Conservation (phyloP, 2,329 filamentous ascomycete species). For the Calonectria crousiana region DNA sequence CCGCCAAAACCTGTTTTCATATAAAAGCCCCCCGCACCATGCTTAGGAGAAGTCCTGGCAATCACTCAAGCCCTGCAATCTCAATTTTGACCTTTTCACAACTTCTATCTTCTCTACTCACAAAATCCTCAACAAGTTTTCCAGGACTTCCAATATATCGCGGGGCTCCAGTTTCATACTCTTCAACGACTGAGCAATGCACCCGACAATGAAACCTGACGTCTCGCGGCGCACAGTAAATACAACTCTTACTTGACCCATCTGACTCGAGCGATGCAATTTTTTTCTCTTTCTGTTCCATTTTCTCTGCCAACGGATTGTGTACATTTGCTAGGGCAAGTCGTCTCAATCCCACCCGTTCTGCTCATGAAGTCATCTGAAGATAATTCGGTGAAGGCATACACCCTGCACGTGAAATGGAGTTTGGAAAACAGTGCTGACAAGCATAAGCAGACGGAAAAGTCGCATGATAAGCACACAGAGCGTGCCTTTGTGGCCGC, state of each 20-base stretch:
- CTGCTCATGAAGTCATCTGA: neutral
- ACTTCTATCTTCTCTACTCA: neutral
- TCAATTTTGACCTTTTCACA: neutral
- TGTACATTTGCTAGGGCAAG: neutral
- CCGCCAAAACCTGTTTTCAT: neutral
- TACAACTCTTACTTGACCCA: neutral
- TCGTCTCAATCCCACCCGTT: neutral
- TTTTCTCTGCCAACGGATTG: neutral
- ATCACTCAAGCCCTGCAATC: neutral
- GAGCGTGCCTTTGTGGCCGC: slow-evolving; percentile 93
- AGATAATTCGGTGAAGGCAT: neutral
- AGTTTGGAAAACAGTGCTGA: neutral
- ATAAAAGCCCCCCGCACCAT: neutral
- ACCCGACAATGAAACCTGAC: neutral
- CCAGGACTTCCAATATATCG: neutral
- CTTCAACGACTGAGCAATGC: neutral
- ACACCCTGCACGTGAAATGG: neutral
- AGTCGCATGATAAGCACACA: slow-evolving; percentile 85
- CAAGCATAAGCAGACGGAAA: slow-evolving; percentile 67
- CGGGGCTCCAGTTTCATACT: neutral
- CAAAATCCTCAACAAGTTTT: neutral
- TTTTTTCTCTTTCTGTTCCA: no score
- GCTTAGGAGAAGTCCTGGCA: neutral
- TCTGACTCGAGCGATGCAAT: neutral
- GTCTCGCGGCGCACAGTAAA: neutral